phyloP scores from a whole-genome alignment of 257 asterid species.

The Rauvolfia tetraphylla region DNA sequence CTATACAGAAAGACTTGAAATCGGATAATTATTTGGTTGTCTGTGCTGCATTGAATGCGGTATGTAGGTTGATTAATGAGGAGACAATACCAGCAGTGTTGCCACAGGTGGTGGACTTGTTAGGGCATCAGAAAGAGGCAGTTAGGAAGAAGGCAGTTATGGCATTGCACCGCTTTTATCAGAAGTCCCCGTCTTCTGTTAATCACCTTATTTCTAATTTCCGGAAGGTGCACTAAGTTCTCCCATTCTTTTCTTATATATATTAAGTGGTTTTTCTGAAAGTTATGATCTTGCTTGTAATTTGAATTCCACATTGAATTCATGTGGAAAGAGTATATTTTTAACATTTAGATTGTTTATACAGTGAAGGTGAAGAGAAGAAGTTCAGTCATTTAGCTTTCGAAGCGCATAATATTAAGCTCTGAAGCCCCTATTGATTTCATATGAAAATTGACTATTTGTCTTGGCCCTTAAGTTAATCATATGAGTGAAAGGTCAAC shows the following conservation, averaged over 20 bases:
- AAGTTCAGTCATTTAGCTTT: background rate
- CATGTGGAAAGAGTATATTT: background rate
- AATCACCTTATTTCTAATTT: constrained; percentile 78
- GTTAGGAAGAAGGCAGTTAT: constrained; percentile 96
- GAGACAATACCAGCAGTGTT: constrained; percentile 97
- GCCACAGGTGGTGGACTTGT: constrained; percentile 83
- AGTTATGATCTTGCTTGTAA: background rate
- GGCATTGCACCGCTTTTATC: constrained; percentile 92
- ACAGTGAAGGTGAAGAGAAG: background rate
- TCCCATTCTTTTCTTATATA: background rate
- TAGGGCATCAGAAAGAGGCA: constrained; percentile 85
- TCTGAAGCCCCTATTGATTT: background rate
- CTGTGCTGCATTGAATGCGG: constrained; percentile 83
- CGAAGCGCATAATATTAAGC: background rate
- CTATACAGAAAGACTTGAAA: constrained; percentile 96
- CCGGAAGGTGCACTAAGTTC: constrained; percentile 61
- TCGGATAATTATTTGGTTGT: constrained; percentile 86
- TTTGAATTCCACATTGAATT: background rate
- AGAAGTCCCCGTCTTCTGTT: constrained; percentile 78
- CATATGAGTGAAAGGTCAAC: background rate
- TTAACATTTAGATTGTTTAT: background rate
- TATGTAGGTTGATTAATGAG: constrained; percentile 88
- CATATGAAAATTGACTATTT: background rate
- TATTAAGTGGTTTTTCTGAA: background rate
- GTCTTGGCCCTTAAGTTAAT: background rate